phyloP scores from a whole-genome alignment of 805 yeast genomes.

The Jamesozyma jinghongensis region DNA sequence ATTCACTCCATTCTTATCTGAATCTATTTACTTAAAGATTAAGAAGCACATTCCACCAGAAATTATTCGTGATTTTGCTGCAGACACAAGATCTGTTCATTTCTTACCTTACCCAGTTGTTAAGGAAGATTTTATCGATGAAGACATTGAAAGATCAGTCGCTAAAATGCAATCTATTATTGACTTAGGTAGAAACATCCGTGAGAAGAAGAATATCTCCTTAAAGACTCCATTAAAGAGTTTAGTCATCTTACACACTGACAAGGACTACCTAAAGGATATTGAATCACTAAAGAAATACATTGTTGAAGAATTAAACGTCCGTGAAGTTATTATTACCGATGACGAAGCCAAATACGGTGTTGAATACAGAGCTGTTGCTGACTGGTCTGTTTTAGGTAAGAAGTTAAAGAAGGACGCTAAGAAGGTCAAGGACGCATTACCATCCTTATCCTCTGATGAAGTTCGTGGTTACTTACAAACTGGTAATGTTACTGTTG shows the following conservation, averaged over 20 bases:
- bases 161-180: conserved; percentile 94
- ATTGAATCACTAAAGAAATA: conserved; percentile 68
- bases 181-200: conserved; percentile 90
- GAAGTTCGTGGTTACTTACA: conserved; percentile 70
- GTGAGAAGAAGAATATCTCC: conserved; percentile 91
- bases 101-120: conserved; percentile 86
- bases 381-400: conserved; percentile 98
- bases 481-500: conserved; percentile 71
- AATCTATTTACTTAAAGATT: conserved; percentile 74
- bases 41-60: conserved; percentile 52
- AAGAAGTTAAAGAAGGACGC: conserved; percentile 93
- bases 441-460: conserved; percentile 71
- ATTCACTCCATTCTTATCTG: conserved; percentile 93
- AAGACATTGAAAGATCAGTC: conserved; percentile 77
- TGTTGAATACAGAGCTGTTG: conserved; percentile 87
- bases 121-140: conserved; percentile 71
- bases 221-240: conserved; percentile 90
- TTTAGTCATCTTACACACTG: conserved; percentile 78
- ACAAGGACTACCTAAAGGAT: conserved; percentile 63
- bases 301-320: conserved; percentile 84
- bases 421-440: conserved; percentile 86
- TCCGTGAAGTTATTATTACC: conserved; percentile 79
- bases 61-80: conserved; percentile 40
- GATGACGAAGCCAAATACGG: conserved; percentile 86
- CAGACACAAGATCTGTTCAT: conserved; percentile 79